A percentile compares a stretch with the other conserved stretches of the same genome.
These are phyloP conservation scores for Chrysanthemum makinoi DNA, from an alignment of 129 eudicot species.

Conservation along the genomic window DNA sequence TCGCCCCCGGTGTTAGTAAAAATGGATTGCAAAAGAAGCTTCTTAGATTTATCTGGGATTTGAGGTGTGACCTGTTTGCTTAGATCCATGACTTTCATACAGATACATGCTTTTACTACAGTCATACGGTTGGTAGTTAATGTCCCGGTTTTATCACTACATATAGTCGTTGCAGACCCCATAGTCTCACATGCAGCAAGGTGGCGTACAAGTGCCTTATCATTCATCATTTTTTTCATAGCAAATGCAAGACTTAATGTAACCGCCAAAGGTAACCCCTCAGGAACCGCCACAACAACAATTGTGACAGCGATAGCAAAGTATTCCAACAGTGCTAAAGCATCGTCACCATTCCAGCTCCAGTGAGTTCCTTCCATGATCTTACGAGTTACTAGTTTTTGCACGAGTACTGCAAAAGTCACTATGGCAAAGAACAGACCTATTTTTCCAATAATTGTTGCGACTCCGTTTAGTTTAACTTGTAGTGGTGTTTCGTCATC, in stretches of 20 bases:
- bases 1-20: conserved; percentile 95
- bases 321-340: conserved; percentile 68
- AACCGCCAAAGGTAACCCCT: conserved; percentile 93
- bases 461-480: conserved; percentile 91
- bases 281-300: conserved; percentile 98
- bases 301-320: conserved; percentile 95
- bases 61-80: conserved; percentile 40
- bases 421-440: conserved; percentile 87
- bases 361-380: conserved; percentile 47
- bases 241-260: conserved; percentile 93
- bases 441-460: conserved; percentile 85
- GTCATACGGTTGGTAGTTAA: conserved; percentile 95
- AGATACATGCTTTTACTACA: conserved; percentile 86
- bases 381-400: conserved; percentile 58
- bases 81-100: conserved; percentile 53
- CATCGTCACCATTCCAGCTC: conserved; percentile 80
- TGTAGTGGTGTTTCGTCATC: conserved; percentile 94
- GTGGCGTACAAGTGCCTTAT: conserved; percentile 89
- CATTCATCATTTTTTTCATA: conserved; percentile 99
- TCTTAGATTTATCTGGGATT: conserved; percentile 47
- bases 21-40: conserved; percentile 67
- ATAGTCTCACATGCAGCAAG: conserved; percentile 98
- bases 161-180: conserved; percentile 96
- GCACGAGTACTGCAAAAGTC: conserved; percentile 83
- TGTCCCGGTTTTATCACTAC: conserved; percentile 97